Evolutionary conservation across 306 rosid species (phyloP).

Genomic region (Morella rubra): DNA sequence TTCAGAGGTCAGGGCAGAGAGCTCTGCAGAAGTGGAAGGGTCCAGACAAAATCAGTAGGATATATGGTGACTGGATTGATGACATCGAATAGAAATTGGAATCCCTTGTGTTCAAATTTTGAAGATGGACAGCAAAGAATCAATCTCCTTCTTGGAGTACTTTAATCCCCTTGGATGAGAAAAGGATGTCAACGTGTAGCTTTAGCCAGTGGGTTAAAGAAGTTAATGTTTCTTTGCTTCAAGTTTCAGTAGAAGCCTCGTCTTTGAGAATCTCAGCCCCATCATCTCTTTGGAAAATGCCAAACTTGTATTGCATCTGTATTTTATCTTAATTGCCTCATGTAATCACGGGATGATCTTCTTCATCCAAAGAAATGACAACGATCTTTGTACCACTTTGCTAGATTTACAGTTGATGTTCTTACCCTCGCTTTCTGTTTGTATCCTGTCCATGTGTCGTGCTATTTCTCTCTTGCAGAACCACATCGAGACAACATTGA

Average conservation of each 20-base stretch:
- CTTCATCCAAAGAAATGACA: conserved; percentile 13
- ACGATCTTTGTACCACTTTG: conserved; percentile 15
- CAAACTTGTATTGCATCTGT: conserved; percentile 22
- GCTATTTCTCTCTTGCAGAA: background rate
- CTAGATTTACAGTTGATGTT: conserved; percentile 1
- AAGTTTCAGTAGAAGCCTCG: conserved; percentile 24
- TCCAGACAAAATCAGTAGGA: conserved; percentile 97
- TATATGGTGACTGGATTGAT: conserved; percentile 98
- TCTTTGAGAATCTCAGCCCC: conserved; percentile 9
- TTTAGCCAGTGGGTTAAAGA: conserved; percentile 22
- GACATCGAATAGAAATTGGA: conserved; percentile 59
- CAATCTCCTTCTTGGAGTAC: conserved; percentile 16
- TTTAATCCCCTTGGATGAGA: conserved; percentile 22
- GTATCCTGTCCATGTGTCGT: background rate
- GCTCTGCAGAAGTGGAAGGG: conserved; percentile 98
- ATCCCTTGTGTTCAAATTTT: conserved; percentile 25
- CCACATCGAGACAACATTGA: background rate
- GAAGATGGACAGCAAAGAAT: conserved; percentile 26
- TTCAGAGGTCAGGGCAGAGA: conserved; percentile 84
- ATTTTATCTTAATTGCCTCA: conserved; percentile 13
- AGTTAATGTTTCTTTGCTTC: conserved; percentile 32
- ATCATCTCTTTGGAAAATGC: conserved; percentile 24
- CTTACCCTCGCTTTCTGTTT: background rate
- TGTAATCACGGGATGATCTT: conserved; percentile 23
- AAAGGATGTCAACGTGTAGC: conserved; percentile 31